phyloP scores from a whole-genome alignment of 345 rosid species.

The Bruguiera sexangula region DNA sequence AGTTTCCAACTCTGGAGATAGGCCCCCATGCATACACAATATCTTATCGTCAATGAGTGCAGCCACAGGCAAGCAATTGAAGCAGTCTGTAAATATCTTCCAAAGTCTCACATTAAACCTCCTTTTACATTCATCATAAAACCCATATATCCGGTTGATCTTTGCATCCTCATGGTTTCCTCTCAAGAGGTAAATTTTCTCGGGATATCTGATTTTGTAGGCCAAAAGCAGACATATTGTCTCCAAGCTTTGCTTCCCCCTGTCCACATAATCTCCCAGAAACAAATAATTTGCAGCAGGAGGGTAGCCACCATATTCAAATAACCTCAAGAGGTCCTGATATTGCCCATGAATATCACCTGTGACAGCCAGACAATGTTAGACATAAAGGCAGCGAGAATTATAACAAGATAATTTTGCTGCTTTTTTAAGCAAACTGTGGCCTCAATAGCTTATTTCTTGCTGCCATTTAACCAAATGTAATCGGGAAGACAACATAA shows the following conservation, averaged over 20 bases:
- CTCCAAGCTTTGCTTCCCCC: slow-evolving; percentile 98
- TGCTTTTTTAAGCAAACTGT: not conserved
- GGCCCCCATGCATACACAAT: slow-evolving; percentile 96
- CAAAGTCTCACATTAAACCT: slow-evolving; percentile 91
- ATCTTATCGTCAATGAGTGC: slow-evolving; percentile 88
- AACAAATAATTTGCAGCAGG: slow-evolving; percentile 87
- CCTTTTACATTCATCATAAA: slow-evolving; percentile 97
- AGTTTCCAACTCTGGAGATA: slow-evolving; percentile 73
- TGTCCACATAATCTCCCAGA: slow-evolving; percentile 93
- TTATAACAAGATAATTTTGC: no score
- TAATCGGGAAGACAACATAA: not conserved
- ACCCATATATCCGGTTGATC: slow-evolving; percentile 92
- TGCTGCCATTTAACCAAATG: not conserved
- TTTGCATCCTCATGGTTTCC: slow-evolving; percentile 99
- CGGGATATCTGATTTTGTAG: slow-evolving; percentile 83
- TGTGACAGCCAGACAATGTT: slow-evolving; percentile 27
- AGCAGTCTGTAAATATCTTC: slow-evolving; percentile 93
- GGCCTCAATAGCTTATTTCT: no score
- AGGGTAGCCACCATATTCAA: slow-evolving; percentile 87
- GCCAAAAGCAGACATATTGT: slow-evolving; percentile 93
- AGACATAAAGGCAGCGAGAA: not conserved
- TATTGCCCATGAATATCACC: slow-evolving; percentile 98
- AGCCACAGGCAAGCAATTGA: slow-evolving; percentile 87
- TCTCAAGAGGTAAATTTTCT: slow-evolving; percentile 66
- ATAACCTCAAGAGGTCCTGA: slow-evolving; percentile 83